A percentile compares a stretch with the other conserved stretches of the same genome.
Evolutionary conservation across 1,284 basidiomycete genomes (phyloP).

Genomic region (Cryptococcus sp.): DNA sequence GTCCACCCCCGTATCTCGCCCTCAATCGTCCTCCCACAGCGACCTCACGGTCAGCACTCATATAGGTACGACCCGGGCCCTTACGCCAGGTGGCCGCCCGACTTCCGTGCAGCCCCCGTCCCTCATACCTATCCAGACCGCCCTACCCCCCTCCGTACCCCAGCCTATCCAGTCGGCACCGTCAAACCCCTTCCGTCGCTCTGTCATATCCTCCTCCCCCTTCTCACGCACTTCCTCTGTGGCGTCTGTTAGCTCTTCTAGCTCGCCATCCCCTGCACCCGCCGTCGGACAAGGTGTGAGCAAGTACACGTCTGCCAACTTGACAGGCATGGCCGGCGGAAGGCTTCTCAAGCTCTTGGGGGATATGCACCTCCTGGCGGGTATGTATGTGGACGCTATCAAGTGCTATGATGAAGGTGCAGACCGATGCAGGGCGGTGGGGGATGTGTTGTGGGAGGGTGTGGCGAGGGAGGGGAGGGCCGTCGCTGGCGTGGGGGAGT

Average conservation of each 20-base stretch:
- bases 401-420: conserved; percentile 83
- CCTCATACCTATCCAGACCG: conserved; percentile 31
- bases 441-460: conserved; percentile 82
- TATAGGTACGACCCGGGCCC: conserved; percentile 28
- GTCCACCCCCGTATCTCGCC: conserved; percentile 22
- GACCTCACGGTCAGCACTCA: conserved; percentile 19
- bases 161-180: conserved; percentile 20
- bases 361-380: conserved; percentile 79
- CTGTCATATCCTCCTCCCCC: conserved; percentile 32
- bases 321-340: conserved; percentile 42
- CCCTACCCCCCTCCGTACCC: conserved; percentile 40
- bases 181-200: conserved; percentile 42
- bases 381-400: conserved; percentile 71
- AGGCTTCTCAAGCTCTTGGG: conserved; percentile 81
- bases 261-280: conserved; percentile 4
- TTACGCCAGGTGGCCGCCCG: conserved; percentile 43
- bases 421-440: conserved; percentile 63
- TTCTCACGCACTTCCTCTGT: conserved; percentile 36
- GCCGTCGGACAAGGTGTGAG: conserved; percentile 1
- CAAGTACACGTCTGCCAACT: conserved; percentile 36
- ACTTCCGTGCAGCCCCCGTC: conserved; percentile 40
- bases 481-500: conserved; percentile 70
- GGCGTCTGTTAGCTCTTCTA: conserved; percentile 14
- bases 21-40: conserved; percentile 24
- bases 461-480: conserved; percentile 78